Base-by-base conservation (phyloP, 805 yeast species). In the Yarrowia sp. region DNA sequence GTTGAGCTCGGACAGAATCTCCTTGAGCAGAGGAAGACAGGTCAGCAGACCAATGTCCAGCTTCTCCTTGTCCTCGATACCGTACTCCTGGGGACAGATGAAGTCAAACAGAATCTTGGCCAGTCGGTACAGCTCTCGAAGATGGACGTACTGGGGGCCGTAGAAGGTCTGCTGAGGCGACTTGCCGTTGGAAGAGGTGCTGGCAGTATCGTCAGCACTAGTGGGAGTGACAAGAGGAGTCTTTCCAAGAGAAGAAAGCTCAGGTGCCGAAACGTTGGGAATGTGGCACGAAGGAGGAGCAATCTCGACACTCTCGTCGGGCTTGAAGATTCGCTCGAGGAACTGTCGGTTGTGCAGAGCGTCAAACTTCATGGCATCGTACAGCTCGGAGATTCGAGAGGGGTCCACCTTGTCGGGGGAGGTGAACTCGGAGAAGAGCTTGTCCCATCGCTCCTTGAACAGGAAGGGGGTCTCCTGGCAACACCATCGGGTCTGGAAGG, bases 351-450 rank as follows among this genome's bases (percentile, higher is more conserved):
- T 95, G 78, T 95, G 99, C 67, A 95, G 82, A 9, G 98, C 99
- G 79, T 95, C 99, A 76, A 91, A 95, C 78, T 95, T 95, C 97
- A 95, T 94, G 1, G 99, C 94, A 78, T 95, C 99, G 76, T 95
- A 95, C 69, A 95, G 83, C 80, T 95, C 99, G 58, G 97, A 90
- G 70, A 95, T 94, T 79, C 94, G 95, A 2, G 97, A 89, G 12
- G 99, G 99, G 78, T 95, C 98, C 2, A 95, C 97, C 78, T 95
- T 95, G 72, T 95, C 99, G 65, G 93, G 95, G 56, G 90, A 86
- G 24, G 87, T 86, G 79, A 95, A 95, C 78, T 95, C 99, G 71
- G 87, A 89, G 78, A 95, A 95, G 60, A 95, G 81, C 76, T 95
- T 95, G 74, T 93, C 98, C 99, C 99, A 95, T 74, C 99, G 84